phyloP scores from a whole-genome alignment of 257 asterid genomes.

The Primulina eburnea region DNA sequence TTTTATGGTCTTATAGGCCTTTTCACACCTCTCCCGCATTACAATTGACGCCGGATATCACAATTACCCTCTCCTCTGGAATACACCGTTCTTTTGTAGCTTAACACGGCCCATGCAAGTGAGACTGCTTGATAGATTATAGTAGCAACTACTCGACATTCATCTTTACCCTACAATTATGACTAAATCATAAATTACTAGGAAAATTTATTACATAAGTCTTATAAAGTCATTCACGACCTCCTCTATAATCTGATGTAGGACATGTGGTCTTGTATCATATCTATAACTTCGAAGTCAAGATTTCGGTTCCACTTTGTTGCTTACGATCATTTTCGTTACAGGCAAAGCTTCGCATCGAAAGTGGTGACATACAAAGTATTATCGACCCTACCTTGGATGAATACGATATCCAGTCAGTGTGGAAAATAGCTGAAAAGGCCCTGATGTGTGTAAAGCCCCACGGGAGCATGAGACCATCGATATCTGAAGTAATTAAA shows the following conservation, averaged over 20 bases:
- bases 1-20: not conserved
- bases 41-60: too few species aligned
- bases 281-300: too few species aligned
- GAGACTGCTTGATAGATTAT: not conserved
- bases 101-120: not conserved
- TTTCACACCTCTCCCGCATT: too few species aligned
- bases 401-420: constrained; percentile 83
- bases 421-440: constrained; percentile 99
- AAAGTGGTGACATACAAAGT: constrained; percentile 93
- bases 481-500: constrained; percentile 82
- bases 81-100: too few species aligned
- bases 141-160: too few species aligned
- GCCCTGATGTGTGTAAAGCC: constrained; percentile 92
- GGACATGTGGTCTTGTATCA: not conserved
- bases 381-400: constrained; percentile 76
- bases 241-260: not conserved
- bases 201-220: too few species aligned
- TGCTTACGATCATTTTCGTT: not conserved
- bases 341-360: constrained; percentile 89
- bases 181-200: too few species aligned
- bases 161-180: too few species aligned
- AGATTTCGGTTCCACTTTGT: not conserved
- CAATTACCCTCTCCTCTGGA: too few species aligned
- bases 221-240: too few species aligned
- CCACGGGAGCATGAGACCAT: constrained; percentile 91